A percentile compares a stretch with the other conserved stretches of the same genome.
Evolutionary conservation across 2,329 filamentous ascomycete species (phyloP).

Genomic region (Penicillium expansum): DNA sequence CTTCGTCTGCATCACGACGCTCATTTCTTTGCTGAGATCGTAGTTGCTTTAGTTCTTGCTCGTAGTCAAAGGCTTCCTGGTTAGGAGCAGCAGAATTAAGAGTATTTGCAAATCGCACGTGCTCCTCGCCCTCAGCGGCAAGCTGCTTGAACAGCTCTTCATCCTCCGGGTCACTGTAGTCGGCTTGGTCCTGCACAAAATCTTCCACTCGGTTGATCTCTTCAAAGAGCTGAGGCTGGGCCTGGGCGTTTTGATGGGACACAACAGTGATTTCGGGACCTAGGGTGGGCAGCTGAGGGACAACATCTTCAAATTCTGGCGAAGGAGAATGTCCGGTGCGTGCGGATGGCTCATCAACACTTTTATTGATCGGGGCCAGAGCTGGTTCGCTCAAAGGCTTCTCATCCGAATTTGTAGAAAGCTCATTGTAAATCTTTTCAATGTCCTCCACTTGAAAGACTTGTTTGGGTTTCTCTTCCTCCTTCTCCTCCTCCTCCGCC

Average conservation of each 20-base stretch:
- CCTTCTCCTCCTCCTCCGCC: background rate
- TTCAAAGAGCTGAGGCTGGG: conserved; percentile 7
- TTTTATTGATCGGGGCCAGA: background rate
- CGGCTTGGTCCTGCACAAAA: conserved; percentile 51
- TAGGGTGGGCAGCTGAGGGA: conserved; percentile 22
- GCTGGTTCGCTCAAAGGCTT: background rate
- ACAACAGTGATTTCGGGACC: conserved; percentile 20
- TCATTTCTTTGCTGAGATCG: conserved; percentile 96
- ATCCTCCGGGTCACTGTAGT: conserved; percentile 84
- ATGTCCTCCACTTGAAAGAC: background rate
- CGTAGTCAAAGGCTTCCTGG: conserved; percentile 75
- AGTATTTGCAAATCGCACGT: conserved; percentile 85
- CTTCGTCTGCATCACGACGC: conserved; percentile 90
- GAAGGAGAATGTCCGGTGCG: conserved; percentile 41
- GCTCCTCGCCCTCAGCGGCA: conserved; percentile 86
- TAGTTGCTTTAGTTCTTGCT: conserved; percentile 79
- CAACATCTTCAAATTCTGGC: conserved; percentile 53
- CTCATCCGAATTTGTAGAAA: background rate
- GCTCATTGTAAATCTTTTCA: conserved; percentile 1
- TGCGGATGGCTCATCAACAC: background rate
- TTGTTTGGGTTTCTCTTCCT: background rate
- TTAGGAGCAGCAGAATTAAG: conserved; percentile 72
- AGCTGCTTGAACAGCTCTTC: conserved; percentile 84
- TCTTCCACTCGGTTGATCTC: conserved; percentile 23
- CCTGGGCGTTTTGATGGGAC: conserved; percentile 20